Evolutionary conservation across 345 rosid species (phyloP), one percentile per base, ranked within the genome.

Genomic region (Eucalyptus sp.): DNA sequence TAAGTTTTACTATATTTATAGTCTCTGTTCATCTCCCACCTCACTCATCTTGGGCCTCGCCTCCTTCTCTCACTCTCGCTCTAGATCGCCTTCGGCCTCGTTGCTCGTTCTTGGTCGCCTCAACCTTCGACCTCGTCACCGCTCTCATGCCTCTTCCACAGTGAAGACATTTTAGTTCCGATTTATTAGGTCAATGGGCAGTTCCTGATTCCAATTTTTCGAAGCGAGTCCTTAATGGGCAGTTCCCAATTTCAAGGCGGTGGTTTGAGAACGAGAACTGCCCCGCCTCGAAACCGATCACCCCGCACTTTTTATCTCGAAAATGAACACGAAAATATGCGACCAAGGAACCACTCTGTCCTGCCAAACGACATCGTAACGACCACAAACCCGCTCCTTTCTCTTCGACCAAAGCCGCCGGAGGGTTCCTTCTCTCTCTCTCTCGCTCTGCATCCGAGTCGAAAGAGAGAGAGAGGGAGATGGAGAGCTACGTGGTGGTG

Each of bases 401-500:
- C 84, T 18, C 48, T 41, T 76, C 3, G 48, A 76, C 84, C 48
- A 41, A 76, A 6, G 7, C 84, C 5, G 48, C 15, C 48, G 14
- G 48, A 41, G 84, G 84, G 29, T 41, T 76, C 27, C 15, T 3
- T 76, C 46, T 10, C 15, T 76, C 46, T 10, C 15, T 76, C 79
- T 33, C 27, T 62, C 5, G 0, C 76, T 20, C 5, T 66, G 68
- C 88, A 43, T 68, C 52, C 43, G 87, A 56, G 49, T 89, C 68
- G 60, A 33, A 7, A 27, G 68, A 52, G 56, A 51, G 25, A 81
- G 80, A 86, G 64, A 94, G 91, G 97, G 97, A 41, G 91, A 89
- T 93, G 17, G 96, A 98, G 89, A 94, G 99, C 95, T 97, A 95
- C 90, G 97, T 97, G 86, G 92, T 98, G 89, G 96, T 98, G 17